Conservation (phyloP, 257 asterid species). For the Knoxia roxburghii region DNA sequence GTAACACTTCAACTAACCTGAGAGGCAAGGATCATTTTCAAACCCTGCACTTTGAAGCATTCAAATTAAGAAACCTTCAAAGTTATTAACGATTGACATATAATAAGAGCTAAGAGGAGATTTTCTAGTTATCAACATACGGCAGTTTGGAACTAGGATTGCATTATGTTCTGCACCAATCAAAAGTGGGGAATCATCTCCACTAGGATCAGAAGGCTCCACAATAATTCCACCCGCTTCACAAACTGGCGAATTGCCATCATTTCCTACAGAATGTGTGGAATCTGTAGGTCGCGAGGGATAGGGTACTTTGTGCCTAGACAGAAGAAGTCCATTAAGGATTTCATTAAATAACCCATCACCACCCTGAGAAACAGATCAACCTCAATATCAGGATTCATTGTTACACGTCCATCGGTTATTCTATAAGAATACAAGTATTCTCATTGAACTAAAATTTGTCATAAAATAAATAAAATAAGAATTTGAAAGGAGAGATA, state of each 20-base stretch:
- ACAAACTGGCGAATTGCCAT: constrained; percentile 27
- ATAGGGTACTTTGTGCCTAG: constrained; percentile 80
- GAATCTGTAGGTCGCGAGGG: constrained; percentile 64
- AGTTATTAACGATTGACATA: constrained; percentile 11
- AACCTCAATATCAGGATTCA: constrained; percentile 13
- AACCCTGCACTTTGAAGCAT: constrained; percentile 32
- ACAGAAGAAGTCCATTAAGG: constrained; percentile 74
- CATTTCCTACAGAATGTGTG: constrained; percentile 33
- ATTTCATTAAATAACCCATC: constrained; percentile 95
- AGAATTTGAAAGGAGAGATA: background rate
- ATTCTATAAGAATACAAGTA: background rate
- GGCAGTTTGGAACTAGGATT: constrained; percentile 33
- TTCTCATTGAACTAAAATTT: background rate
- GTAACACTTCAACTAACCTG: constrained; percentile 26
- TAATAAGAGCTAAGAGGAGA: constrained; percentile 12
- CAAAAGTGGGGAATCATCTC: constrained; percentile 67
- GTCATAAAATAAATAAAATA: background rate
- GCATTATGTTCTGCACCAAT: constrained; percentile 35
- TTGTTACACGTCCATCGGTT: background rate
- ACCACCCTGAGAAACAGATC: constrained; percentile 64
- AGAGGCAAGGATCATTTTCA: constrained; percentile 23
- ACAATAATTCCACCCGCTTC: constrained; percentile 31
- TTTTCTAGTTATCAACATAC: constrained; percentile 40
- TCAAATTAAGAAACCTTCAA: constrained; percentile 23
- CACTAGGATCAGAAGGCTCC: constrained; percentile 42